Evolutionary conservation across 202 grass and related monocot genomes (phyloP).

Genomic region (Dendrocalamus latiflorus): DNA sequence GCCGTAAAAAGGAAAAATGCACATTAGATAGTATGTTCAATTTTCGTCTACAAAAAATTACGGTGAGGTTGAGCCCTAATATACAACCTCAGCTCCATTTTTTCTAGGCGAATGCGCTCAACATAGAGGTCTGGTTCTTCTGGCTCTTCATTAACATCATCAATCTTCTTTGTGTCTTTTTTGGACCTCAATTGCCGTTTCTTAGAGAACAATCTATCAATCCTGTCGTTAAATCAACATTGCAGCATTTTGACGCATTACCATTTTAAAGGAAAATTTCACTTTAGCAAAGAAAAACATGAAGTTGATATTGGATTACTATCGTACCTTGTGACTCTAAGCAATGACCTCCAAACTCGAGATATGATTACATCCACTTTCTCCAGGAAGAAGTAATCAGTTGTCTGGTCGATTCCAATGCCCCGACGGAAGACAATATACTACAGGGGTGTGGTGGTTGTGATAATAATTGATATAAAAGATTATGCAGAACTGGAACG

Average conservation of each 20-base stretch:
- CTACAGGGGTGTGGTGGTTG: slow-evolving; percentile 35
- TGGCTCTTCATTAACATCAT: slow-evolving; percentile 44
- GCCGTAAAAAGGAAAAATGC: slow-evolving; percentile 20
- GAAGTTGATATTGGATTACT: neutral
- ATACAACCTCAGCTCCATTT: slow-evolving; percentile 81
- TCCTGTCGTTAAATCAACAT: slow-evolving; percentile 39
- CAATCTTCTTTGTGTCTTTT: slow-evolving; percentile 68
- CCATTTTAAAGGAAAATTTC: neutral
- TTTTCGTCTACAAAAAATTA: neutral
- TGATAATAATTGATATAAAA: neutral
- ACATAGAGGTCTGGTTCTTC: slow-evolving; percentile 62
- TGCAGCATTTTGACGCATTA: neutral
- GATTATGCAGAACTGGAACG: neutral
- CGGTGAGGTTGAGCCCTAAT: neutral
- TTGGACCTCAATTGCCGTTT: slow-evolving; percentile 19
- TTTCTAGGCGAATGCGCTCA: slow-evolving; percentile 84
- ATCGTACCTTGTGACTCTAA: slow-evolving; percentile 66
- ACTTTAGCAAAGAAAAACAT: neutral
- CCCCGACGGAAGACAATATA: slow-evolving; percentile 88
- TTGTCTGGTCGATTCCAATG: slow-evolving; percentile 69
- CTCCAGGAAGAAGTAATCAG: slow-evolving; percentile 79
- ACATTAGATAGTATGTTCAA: slow-evolving; percentile 15
- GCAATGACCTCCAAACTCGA: slow-evolving; percentile 61
- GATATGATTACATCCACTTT: slow-evolving; percentile 91
- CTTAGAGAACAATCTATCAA: slow-evolving; percentile 62